Conservation (phyloP, 2,329 filamentous ascomycete species). For the Sporothrix curviconia region DNA sequence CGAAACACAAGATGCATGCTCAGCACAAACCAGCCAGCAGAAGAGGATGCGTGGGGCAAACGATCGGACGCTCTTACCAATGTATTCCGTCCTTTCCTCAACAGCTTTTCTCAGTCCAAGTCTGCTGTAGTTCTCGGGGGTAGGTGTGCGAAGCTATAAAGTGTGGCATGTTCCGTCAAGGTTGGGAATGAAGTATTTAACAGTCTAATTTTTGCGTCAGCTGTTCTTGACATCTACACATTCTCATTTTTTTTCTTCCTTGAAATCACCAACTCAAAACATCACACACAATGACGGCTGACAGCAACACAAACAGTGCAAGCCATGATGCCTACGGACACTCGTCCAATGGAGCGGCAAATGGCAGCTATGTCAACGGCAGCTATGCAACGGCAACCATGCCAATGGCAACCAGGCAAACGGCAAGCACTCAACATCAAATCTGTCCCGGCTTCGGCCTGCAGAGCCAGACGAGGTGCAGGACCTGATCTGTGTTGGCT, state of each 20-base stretch:
- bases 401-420: constrained; percentile 2
- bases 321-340: background rate
- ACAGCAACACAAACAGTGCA: background rate
- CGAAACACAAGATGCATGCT: no score
- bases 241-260: background rate
- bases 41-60: background rate
- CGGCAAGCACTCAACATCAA: background rate
- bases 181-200: background rate
- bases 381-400: constrained; percentile 10
- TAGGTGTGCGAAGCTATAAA: background rate
- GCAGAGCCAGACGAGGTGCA: constrained; percentile 53
- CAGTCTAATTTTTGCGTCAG: no score
- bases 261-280: background rate
- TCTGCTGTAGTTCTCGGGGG: background rate
- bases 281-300: background rate
- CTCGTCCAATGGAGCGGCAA: background rate
- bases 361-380: constrained; percentile 1
- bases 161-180: background rate
- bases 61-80: no score
- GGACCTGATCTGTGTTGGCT: constrained; percentile 85
- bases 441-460: constrained; percentile 8
- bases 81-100: background rate
- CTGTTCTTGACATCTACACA: background rate
- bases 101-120: background rate
- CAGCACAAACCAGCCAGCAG: no score